Conservation (phyloP, 352 stramenopile species). For the Peronosclerospora sorghi region DNA sequence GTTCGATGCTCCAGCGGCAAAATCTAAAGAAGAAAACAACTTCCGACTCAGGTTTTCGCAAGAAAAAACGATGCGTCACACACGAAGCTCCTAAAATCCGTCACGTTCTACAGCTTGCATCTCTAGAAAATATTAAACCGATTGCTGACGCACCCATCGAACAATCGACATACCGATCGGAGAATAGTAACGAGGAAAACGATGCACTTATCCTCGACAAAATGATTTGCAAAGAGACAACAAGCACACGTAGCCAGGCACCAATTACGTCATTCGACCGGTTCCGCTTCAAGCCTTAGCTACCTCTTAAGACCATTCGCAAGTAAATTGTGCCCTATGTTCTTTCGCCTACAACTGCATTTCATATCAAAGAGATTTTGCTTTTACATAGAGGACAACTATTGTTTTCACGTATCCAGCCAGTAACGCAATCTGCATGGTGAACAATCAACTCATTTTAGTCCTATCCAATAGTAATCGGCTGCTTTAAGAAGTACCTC, state of each 20-base stretch:
- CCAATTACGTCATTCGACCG: conserved; percentile 19
- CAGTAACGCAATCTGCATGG: conserved; percentile 43
- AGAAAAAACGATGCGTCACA: conserved; percentile 2
- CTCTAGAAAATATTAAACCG: conserved; percentile 1
- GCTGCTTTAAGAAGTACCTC: no score
- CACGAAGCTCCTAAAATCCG: conserved; percentile 6
- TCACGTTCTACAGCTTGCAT: conserved; percentile 20
- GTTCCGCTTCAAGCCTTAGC: conserved; percentile 23
- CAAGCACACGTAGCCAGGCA: background rate
- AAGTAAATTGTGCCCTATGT: conserved; percentile 1
- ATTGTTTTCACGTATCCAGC: conserved; percentile 71
- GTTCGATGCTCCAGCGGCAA: conserved; percentile 39
- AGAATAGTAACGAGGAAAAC: conserved; percentile 3
- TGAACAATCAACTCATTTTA: no score
- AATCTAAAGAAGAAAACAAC: conserved; percentile 42
- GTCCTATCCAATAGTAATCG: no score
- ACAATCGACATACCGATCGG: conserved; percentile 1
- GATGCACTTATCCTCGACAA: background rate
- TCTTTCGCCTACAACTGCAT: conserved; percentile 1
- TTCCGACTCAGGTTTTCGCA: conserved; percentile 5
- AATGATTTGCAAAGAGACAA: background rate
- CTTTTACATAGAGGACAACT: conserved; percentile 66
- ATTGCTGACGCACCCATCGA: conserved; percentile 1
- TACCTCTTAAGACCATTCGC: conserved; percentile 2
- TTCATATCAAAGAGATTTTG: conserved; percentile 35